These are phyloP conservation scores for Coniochaeta hoffmannii DNA, from an alignment of 2,329 filamentous ascomycete genomes.

Conservation along the genomic window DNA sequence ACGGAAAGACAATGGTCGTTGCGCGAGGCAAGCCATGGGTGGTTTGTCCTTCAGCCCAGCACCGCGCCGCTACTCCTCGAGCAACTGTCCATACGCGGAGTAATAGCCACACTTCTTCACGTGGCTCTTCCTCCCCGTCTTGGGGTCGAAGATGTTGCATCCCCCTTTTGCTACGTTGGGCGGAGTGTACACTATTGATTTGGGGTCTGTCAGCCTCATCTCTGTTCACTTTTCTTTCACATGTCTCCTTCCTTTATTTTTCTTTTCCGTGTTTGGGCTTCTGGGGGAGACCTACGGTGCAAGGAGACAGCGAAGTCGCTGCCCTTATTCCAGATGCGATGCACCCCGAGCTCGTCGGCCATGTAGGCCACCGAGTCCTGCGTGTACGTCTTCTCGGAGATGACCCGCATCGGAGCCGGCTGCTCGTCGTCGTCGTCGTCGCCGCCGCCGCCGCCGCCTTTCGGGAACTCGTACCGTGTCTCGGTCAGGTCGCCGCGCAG, in stretches of 20 bases:
- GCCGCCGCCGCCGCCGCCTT: too few species aligned
- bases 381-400: conserved; percentile 59
- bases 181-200: conserved; percentile 63
- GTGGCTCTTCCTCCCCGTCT: conserved; percentile 67
- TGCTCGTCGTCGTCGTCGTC: conserved; percentile 33
- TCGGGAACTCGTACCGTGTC: conserved; percentile 71
- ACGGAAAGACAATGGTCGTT: neutral
- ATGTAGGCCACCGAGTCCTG: conserved; percentile 81
- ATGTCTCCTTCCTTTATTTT: conserved; percentile 1
- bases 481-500: conserved; percentile 73
- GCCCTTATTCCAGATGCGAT: conserved; percentile 72
- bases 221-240: neutral
- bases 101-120: conserved; percentile 65
- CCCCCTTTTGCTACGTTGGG: conserved; percentile 80
- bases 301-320: conserved; percentile 75
- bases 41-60: neutral
- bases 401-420: conserved; percentile 52
- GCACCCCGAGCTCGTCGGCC: conserved; percentile 81
- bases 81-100: conserved; percentile 50
- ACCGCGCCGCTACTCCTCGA: conserved; percentile 23
- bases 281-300: conserved; percentile 43
- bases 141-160: conserved; percentile 73
- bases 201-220: conserved; percentile 3
- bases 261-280: neutral
- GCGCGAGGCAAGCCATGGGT: neutral